Base-by-base conservation (phyloP, 345 rosid species). In the Citrus sp. region DNA sequence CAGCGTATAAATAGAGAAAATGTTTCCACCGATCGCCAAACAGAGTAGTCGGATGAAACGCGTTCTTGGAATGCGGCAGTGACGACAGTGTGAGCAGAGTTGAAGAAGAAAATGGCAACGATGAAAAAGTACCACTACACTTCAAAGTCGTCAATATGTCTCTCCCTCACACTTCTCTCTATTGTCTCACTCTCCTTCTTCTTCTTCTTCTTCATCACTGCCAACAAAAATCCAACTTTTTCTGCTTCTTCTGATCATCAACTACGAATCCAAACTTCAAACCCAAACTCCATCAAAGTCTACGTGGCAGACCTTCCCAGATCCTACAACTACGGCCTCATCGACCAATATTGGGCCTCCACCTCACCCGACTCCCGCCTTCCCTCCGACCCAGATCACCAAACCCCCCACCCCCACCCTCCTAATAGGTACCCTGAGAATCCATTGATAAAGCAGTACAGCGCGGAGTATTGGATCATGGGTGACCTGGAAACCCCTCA, bases 381-480 rank as follows among this genome's bases (percentile, higher is more conserved):
- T 80, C 84, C 91, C 69, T 80, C 79, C 42, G 95, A 96, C 84
- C 95, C 97, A 4, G 99, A 96, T 80, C 93, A 86, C 82, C 85
- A 72, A 60, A 71, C 72, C 82, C 59, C 35, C 27, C 14, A n/a
- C 85, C 79, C 80, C 76, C 55, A 87, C 80, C 96, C 90, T 55
- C 51, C 18, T 46, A 46, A 10, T 46, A 88, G 90, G 0, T 95
- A 87, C 73, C 89, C 97, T 2, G 95, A 89, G 84, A 96, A 90
- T 74, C 97, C 99, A 6, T 74, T 96, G 84, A 91, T 94, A 68
- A 94, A 92, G 83, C 99, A 96, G 84, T 96, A 96, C 86, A 96
- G 98, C 56, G 98, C 98, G 2, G 99, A 96, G 93, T 92, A 91
- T 73, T 96, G 99, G 99, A 86, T 96, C 81, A 69, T 91, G 78